phyloP scores from a whole-genome alignment of 352 stramenopile genomes.

The Phytophthora citricola region DNA sequence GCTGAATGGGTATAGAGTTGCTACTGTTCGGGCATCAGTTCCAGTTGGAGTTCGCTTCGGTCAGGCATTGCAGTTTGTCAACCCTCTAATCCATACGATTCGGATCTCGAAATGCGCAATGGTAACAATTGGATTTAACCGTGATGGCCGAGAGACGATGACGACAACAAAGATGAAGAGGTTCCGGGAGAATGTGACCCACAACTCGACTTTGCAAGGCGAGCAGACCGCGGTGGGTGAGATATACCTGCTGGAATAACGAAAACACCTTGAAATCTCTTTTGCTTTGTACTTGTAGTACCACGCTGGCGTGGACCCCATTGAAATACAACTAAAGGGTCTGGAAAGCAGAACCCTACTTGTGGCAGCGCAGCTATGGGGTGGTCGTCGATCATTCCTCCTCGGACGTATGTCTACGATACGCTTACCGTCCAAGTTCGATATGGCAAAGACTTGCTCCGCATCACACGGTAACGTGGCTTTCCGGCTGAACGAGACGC shows the following conservation, averaged over 20 bases:
- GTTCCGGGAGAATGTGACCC: conserved; percentile 29
- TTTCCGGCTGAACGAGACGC: too few relatives aligned
- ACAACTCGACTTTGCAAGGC: conserved; percentile 23
- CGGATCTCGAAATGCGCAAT: too few relatives aligned
- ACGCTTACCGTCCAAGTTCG: conserved; percentile 42
- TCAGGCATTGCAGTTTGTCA: too few relatives aligned
- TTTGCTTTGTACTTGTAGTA: conserved; percentile 35
- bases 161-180: conserved; percentile 9
- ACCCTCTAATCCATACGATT: too few relatives aligned
- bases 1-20: too few relatives aligned
- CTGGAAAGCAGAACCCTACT: conserved; percentile 39
- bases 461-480: too few relatives aligned
- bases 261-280: conserved; percentile 40
- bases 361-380: conserved; percentile 39
- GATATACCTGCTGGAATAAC: conserved; percentile 41
- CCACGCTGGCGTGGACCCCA: conserved; percentile 46
- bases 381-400: conserved; percentile 36
- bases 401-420: conserved; percentile 40
- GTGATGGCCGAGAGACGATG: conserved; percentile 24
- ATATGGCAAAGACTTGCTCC: conserved; percentile 26
- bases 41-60: too few relatives aligned
- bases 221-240: conserved; percentile 38
- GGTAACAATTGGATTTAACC: too few relatives aligned
- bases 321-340: conserved; percentile 11
- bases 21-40: too few relatives aligned